Evolutionary conservation across 495 filamentous ascomycete genomes (phyloP).

Genomic region (Aspergillus bertholletiae): DNA sequence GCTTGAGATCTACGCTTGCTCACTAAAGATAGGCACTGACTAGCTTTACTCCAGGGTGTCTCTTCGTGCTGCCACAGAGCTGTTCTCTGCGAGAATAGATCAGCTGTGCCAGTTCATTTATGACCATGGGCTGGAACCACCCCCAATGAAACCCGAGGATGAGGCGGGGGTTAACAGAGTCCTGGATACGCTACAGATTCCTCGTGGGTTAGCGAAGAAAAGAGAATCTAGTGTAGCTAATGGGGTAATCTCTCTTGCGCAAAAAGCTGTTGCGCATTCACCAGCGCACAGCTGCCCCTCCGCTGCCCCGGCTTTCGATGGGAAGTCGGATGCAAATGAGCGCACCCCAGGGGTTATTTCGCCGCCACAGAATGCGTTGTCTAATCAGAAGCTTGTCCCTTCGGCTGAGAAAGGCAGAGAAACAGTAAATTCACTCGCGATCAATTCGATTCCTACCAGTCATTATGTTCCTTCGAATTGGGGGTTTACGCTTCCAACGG

Average conservation of each 20-base stretch:
- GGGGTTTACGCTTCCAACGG: conserved; percentile 42
- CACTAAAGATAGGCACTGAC: neutral
- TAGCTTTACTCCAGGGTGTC: conserved; percentile 34
- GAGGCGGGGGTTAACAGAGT: conserved; percentile 43
- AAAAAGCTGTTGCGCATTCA: conserved; percentile 3
- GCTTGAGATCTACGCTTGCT: neutral
- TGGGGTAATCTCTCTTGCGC: neutral
- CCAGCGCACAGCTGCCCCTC: conserved; percentile 19
- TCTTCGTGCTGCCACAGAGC: conserved; percentile 44
- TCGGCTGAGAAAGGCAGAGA: conserved; percentile 15
- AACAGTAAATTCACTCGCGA: conserved; percentile 22
- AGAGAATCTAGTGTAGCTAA: neutral
- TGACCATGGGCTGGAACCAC: conserved; percentile 38
- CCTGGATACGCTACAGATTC: conserved; percentile 42
- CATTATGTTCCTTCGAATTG: conserved; percentile 31
- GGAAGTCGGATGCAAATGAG: conserved; percentile 9
- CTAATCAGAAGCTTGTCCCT: conserved; percentile 16
- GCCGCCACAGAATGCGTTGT: conserved; percentile 11
- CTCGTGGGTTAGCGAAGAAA: conserved; percentile 23
- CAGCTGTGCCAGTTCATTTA: conserved; percentile 45
- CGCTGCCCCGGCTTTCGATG: conserved; percentile 8
- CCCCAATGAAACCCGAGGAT: conserved; percentile 42
- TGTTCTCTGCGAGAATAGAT: conserved; percentile 44
- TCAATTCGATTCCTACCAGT: conserved; percentile 17
- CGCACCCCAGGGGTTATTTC: conserved; percentile 7